These are phyloP conservation scores for Mucor sp. DNA, from an alignment of 371 early-diverging fungal species.

Conservation along the genomic window DNA sequence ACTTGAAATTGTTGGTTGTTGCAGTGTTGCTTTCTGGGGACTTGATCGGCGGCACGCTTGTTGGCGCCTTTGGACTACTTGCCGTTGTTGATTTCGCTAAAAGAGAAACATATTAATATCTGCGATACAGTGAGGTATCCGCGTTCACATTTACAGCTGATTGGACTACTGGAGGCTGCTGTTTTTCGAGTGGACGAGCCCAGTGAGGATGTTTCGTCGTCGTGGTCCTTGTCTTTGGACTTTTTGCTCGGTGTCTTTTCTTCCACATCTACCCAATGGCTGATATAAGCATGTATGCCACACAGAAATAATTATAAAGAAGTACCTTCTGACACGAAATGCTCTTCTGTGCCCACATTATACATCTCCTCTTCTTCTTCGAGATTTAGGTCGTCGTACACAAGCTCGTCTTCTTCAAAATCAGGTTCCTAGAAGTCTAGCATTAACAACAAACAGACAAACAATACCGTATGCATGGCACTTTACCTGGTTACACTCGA, in stretches of 20 bases:
- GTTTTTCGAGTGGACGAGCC: slow-evolving; percentile 3
- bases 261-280: slow-evolving; percentile 1
- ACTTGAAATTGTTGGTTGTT: slow-evolving; percentile 21
- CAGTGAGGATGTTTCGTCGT: slow-evolving; percentile 4
- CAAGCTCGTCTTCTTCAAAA: slow-evolving; percentile 89
- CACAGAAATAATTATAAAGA: background rate
- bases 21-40: slow-evolving; percentile 1
- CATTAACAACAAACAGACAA: background rate
- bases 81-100: slow-evolving; percentile 14
- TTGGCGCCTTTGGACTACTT: slow-evolving; percentile 18
- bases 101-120: background rate
- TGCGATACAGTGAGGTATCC: background rate
- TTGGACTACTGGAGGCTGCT: slow-evolving; percentile 10
- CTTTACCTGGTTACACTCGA: slow-evolving; percentile 75
- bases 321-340: slow-evolving; percentile 14
- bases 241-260: slow-evolving; percentile 3
- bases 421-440: slow-evolving; percentile 63
- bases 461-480: background rate
- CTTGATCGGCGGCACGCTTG: slow-evolving; percentile 13
- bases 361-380: slow-evolving; percentile 88
- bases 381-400: slow-evolving; percentile 94
- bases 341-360: slow-evolving; percentile 63
- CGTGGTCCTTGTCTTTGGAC: slow-evolving; percentile 9
- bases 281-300: background rate
- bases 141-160: slow-evolving; percentile 7